These are phyloP conservation scores for Chytriomyces sp. DNA, from an alignment of 192 early-diverging fungal species.

Conservation along the genomic window DNA sequence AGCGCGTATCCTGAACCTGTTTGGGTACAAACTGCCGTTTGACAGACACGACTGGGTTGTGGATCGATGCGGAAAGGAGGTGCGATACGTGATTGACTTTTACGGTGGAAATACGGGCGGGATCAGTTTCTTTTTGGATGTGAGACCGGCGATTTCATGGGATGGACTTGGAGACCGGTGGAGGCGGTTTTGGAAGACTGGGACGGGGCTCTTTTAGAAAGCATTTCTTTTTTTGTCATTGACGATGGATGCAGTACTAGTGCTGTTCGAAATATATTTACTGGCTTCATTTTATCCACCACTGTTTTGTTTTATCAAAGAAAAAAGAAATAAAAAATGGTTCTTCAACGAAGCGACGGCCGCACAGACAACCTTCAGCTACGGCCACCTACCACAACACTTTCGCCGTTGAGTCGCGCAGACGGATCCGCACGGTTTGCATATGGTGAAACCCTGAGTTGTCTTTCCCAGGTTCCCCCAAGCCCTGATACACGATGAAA, in stretches of 20 bases:
- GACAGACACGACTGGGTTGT: slow-evolving; percentile 98
- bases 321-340: slow-evolving; percentile 2
- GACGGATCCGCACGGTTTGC: slow-evolving; percentile 89
- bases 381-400: slow-evolving; percentile 71
- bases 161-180: slow-evolving; percentile 64
- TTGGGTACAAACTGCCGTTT: slow-evolving; percentile 82
- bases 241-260: neutral
- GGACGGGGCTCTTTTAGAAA: slow-evolving; percentile 39
- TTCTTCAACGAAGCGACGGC: neutral
- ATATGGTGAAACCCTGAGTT: slow-evolving; percentile 54
- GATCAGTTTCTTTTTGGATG: slow-evolving; percentile 83
- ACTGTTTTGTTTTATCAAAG: neutral
- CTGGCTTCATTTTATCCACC: neutral
- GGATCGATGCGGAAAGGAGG: slow-evolving; percentile 83
- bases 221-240: neutral
- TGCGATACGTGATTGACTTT: slow-evolving; percentile 98
- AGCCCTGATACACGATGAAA: neutral
- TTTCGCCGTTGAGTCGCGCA: slow-evolving; percentile 71
- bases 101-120: slow-evolving; percentile 66
- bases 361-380: slow-evolving; percentile 52
- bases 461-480: neutral
- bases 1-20: slow-evolving; percentile 21
- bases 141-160: slow-evolving; percentile 76
- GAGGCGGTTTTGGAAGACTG: slow-evolving; percentile 48
- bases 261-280: neutral